Percentiles rank a stretch among this genome's conserved stretches.
These are phyloP conservation scores for Diaporthe amygdali DNA, from an alignment of 2,329 filamentous ascomycete genomes.

Conservation along the genomic window DNA sequence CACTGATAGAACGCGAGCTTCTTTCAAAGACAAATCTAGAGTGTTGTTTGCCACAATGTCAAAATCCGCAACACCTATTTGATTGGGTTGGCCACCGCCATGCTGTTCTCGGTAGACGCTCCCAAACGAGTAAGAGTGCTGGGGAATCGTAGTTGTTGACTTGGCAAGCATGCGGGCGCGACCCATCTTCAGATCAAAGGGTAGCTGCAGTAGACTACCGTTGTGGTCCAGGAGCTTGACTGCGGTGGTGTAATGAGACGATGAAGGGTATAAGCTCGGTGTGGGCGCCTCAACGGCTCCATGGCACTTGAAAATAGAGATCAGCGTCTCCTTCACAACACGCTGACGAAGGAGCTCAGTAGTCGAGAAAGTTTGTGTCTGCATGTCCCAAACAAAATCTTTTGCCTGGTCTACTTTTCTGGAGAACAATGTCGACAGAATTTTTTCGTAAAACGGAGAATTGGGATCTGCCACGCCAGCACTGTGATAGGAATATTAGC, in stretches of 20 bases:
- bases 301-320: conserved; percentile 83
- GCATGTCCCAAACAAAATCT: conserved; percentile 80
- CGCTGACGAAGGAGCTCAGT: conserved; percentile 73
- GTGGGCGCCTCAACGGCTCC: conserved; percentile 84
- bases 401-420: conserved; percentile 79
- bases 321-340: conserved; percentile 75
- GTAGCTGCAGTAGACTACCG: conserved; percentile 90
- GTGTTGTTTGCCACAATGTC: conserved; percentile 89
- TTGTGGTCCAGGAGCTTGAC: conserved; percentile 82
- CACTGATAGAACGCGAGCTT: conserved; percentile 93
- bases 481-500: background rate
- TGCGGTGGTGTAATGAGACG: conserved; percentile 77
- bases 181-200: conserved; percentile 89
- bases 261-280: conserved; percentile 80
- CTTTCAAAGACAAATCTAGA: conserved; percentile 83
- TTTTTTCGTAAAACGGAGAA: conserved; percentile 88
- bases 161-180: conserved; percentile 85
- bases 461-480: conserved; percentile 80
- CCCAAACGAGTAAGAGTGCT: conserved; percentile 86
- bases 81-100: conserved; percentile 80
- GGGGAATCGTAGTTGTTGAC: conserved; percentile 64
- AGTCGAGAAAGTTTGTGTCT: conserved; percentile 55
- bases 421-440: conserved; percentile 84
- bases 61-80: conserved; percentile 91
- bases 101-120: conserved; percentile 82